phyloP scores from a whole-genome alignment of 257 asterid genomes.

The Forsythia suspensa region DNA sequence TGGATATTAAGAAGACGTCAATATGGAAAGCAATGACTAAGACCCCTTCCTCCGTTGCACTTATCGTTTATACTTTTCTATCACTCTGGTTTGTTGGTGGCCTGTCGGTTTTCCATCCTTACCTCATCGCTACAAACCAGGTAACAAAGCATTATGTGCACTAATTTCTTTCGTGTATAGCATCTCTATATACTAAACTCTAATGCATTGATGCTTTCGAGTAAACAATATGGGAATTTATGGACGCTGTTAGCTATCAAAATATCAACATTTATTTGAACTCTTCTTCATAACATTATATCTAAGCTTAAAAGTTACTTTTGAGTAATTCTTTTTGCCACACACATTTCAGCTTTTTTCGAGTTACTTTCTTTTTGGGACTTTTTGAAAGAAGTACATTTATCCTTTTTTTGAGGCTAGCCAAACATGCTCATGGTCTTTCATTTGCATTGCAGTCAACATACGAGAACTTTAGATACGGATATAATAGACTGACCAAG shows the following conservation, averaged over 20 bases:
- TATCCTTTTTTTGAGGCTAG: neutral
- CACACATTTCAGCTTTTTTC: neutral
- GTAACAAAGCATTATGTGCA: constrained; percentile 24
- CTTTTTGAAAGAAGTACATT: neutral
- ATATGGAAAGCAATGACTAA: constrained; percentile 60
- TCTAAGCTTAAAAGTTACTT: neutral
- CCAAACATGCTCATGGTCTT: neutral
- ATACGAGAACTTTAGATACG: constrained; percentile 79
- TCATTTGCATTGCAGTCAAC: constrained; percentile 62
- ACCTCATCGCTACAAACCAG: constrained; percentile 79
- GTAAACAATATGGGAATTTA: neutral
- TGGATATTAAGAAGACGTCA: constrained; percentile 46
- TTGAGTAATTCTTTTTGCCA: neutral
- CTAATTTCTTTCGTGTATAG: neutral
- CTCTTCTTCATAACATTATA: neutral
- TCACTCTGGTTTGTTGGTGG: constrained; percentile 93
- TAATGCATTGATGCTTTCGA: neutral
- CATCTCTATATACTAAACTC: neutral
- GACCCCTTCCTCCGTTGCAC: constrained; percentile 69
- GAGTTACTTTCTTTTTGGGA: neutral
- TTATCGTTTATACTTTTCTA: constrained; percentile 63
- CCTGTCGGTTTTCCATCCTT: constrained; percentile 70
- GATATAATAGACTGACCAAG: constrained; percentile 51
- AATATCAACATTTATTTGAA: neutral
- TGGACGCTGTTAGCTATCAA: neutral